phyloP scores from a whole-genome alignment of 352 stramenopile genomes.

The Phytophthora palmivora region DNA sequence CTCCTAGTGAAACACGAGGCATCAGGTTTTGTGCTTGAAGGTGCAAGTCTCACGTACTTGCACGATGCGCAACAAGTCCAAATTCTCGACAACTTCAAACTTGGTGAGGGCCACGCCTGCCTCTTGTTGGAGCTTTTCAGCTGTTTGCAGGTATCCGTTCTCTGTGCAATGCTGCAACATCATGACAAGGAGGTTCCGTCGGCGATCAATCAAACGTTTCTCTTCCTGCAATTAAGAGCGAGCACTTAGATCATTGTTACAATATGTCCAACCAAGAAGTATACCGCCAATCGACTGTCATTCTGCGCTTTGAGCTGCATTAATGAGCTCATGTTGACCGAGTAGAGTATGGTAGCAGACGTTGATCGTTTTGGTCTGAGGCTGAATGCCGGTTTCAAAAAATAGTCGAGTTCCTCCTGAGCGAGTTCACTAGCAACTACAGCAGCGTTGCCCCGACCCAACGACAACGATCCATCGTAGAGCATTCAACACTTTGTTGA shows the following conservation, averaged over 20 bases:
- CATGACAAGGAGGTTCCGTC: constrained; percentile 87
- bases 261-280: neutral
- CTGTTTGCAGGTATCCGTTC: constrained; percentile 86
- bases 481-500: neutral
- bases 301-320: constrained; percentile 88
- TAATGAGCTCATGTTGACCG: constrained; percentile 71
- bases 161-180: constrained; percentile 88
- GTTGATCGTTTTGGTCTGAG: constrained; percentile 9
- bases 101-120: constrained; percentile 84
- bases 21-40: neutral
- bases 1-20: constrained; percentile 55
- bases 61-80: constrained; percentile 88
- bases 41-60: constrained; percentile 46
- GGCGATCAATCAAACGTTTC: constrained; percentile 87
- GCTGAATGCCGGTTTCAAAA: constrained; percentile 5
- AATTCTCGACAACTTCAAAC: constrained; percentile 93
- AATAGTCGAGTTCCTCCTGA: constrained; percentile 5
- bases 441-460: neutral
- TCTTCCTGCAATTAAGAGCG: constrained; percentile 60
- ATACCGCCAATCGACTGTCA: constrained; percentile 75
- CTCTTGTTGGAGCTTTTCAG: constrained; percentile 89
- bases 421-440: neutral
- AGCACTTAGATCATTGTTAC: constrained; percentile 6
- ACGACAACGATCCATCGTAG: neutral
- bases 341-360: neutral